Evolutionary conservation across 768 basidiomycete genomes (phyloP).

Genomic region (Galerina sulciceps): DNA sequence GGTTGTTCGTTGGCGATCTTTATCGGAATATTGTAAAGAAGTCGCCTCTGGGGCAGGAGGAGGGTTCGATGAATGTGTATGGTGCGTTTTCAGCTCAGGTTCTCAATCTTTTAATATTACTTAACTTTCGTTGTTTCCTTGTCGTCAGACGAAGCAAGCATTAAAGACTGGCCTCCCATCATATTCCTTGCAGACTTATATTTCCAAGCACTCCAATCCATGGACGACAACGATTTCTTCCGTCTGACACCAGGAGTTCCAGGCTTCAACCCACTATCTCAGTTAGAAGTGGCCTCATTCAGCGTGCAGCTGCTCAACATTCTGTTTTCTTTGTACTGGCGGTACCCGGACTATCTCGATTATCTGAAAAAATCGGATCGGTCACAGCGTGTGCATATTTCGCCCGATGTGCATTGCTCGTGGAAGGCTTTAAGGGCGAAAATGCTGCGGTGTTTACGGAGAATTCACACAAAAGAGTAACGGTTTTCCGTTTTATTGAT

Average conservation of each 20-base stretch:
- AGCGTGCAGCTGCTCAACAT: slow-evolving; percentile 81
- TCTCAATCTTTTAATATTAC: not conserved
- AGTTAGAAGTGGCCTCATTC: slow-evolving; percentile 71
- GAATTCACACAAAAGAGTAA: slow-evolving; percentile 89
- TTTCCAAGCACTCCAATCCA: slow-evolving; percentile 80
- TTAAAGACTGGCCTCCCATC: slow-evolving; percentile 64
- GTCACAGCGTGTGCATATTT: slow-evolving; percentile 19
- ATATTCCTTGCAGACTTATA: slow-evolving; percentile 84
- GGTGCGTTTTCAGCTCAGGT: slow-evolving; percentile 21
- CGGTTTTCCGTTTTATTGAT: slow-evolving; percentile 26
- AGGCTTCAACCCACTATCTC: slow-evolving; percentile 79
- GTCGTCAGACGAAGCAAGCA: slow-evolving; percentile 45
- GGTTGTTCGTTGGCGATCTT: slow-evolving; percentile 74
- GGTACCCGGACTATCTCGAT: not conserved
- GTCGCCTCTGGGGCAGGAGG: slow-evolving; percentile 67
- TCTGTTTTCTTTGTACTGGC: slow-evolving; percentile 71
- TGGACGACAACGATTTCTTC: slow-evolving; percentile 98
- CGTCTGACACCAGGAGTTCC: slow-evolving; percentile 46
- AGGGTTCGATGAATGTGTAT: slow-evolving; percentile 27
- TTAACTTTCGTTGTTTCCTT: not conserved
- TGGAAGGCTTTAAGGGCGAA: slow-evolving; percentile 77
- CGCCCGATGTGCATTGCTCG: slow-evolving; percentile 43
- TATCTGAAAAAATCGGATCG: slow-evolving; percentile 38
- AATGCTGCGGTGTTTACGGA: slow-evolving; percentile 77
- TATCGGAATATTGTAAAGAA: slow-evolving; percentile 70